These are phyloP conservation scores for Aspergillus ellipticus DNA, from an alignment of 495 filamentous ascomycete species.

Conservation along the genomic window DNA sequence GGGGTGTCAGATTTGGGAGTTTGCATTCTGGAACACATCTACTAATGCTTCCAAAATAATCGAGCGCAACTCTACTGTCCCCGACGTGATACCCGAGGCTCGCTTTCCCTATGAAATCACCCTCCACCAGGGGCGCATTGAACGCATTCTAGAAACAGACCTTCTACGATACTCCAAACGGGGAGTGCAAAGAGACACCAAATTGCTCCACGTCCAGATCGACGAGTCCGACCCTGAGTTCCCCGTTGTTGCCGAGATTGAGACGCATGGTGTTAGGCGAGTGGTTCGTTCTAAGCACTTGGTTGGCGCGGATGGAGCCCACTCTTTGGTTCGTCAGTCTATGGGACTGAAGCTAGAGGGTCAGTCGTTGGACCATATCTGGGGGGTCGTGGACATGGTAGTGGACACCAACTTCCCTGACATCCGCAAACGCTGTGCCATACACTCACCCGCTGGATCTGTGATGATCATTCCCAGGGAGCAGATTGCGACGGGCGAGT, in stretches of 20 bases:
- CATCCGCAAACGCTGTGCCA: slow-evolving; percentile 60
- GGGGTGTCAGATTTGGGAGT: slow-evolving; percentile 33
- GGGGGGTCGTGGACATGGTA: slow-evolving; percentile 62
- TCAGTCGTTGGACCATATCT: slow-evolving; percentile 59
- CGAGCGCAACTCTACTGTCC: slow-evolving; percentile 45
- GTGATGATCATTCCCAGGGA: slow-evolving; percentile 71
- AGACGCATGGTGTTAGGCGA: slow-evolving; percentile 43
- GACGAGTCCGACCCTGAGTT: slow-evolving; percentile 55
- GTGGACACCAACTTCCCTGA: slow-evolving; percentile 68
- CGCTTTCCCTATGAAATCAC: slow-evolving; percentile 51
- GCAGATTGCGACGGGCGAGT: slow-evolving; percentile 45
- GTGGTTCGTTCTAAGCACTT: slow-evolving; percentile 58
- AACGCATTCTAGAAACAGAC: slow-evolving; percentile 56
- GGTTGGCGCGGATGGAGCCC: slow-evolving; percentile 64
- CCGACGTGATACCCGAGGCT: slow-evolving; percentile 40
- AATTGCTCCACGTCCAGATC: slow-evolving; percentile 53
- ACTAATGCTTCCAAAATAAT: slow-evolving; percentile 42
- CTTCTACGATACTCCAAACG: slow-evolving; percentile 45
- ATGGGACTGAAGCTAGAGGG: slow-evolving; percentile 57
- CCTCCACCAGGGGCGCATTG: slow-evolving; percentile 58
- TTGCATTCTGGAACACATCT: slow-evolving; percentile 47
- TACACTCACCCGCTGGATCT: slow-evolving; percentile 62
- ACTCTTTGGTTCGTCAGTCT: slow-evolving; percentile 54
- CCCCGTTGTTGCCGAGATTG: slow-evolving; percentile 27
- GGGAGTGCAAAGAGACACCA: slow-evolving; percentile 44